A percentile compares a stretch with the other conserved stretches of the same genome.
These are phyloP conservation scores for Populus hybrid DNA, from an alignment of 441 rosid genomes.

Conservation along the genomic window DNA sequence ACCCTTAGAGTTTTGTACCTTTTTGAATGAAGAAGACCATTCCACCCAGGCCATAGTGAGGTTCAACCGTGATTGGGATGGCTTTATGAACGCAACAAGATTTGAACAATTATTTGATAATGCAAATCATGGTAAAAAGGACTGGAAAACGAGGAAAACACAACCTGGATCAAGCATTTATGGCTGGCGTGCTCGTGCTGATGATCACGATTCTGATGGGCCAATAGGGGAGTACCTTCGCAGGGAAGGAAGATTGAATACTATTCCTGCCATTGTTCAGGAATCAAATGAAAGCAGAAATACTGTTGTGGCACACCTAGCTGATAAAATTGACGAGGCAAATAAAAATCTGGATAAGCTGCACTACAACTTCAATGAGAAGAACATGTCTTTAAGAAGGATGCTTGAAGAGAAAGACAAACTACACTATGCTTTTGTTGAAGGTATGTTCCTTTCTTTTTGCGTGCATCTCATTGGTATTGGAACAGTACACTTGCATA, in stretches of 20 bases:
- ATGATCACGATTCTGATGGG: constrained; percentile 54
- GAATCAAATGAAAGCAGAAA: constrained; percentile 38
- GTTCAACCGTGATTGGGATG: constrained; percentile 62
- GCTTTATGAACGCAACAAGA: constrained; percentile 49
- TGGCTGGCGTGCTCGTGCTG: constrained; percentile 83
- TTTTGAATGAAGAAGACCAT: constrained; percentile 41
- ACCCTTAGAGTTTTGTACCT: constrained; percentile 48
- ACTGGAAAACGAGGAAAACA: constrained; percentile 43
- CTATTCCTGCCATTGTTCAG: constrained; percentile 48
- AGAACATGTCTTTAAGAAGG: constrained; percentile 46
- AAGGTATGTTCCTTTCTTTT: constrained; percentile 48
- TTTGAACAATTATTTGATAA: constrained; percentile 67
- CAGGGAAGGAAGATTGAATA: constrained; percentile 50
- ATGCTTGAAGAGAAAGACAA: constrained; percentile 73
- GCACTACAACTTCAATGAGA: constrained; percentile 53
- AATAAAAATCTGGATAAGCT: constrained; percentile 56
- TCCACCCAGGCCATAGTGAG: constrained; percentile 49
- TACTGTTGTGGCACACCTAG: constrained; percentile 46
- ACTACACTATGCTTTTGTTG: constrained; percentile 55
- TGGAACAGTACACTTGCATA: not conserved
- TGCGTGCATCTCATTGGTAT: not conserved
- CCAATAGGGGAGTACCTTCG: constrained; percentile 68
- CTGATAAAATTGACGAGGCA: constrained; percentile 51
- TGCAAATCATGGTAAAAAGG: constrained; percentile 41
- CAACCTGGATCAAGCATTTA: constrained; percentile 40